Evolutionary conservation across 805 yeast species (phyloP), one percentile per base, ranked within the genome.

Genomic region (Naumovozyma castellii): DNA sequence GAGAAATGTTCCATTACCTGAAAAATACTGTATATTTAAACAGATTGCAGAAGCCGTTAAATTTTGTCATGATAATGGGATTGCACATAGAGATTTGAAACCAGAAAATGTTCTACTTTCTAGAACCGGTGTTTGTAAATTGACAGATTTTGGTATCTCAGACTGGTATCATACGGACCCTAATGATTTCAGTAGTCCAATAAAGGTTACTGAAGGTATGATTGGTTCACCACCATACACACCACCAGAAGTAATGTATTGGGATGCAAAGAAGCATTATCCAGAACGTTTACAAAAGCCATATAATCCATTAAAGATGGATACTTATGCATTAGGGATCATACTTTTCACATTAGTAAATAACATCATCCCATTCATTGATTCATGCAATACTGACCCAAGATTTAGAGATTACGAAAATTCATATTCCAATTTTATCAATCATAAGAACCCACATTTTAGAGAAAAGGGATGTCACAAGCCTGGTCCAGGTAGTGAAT

Each of bases 181-280:
- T 1, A 71, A 73, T 2, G 75, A 81, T 57, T 65, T 73, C 17
- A 49, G 60, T 1, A 65, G 75, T 13, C 71, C 50, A 10, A 41
- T 64, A 4, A 64, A 56, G 41, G 34, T 45, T 16, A 58, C 62
- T 22, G 62, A 70, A 34, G 64, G 75, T 1, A 72, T 72, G 58
- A 80, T 81, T 34, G 92, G 94, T 2, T 80, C 88, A 1, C 86
- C 92, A 5, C 92, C 92, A 1, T 83, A 80, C 56, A 75, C 81
- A 12, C 78, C 90, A 8, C 92, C 94, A 1, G 92, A 83, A 59
- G 84, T 81, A 14, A 71, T 76, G 73, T 58, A 63, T 27, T 71
- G 64, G 19, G 61, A 56, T 40, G 40, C 55, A 4, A 51, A 59
- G 41, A 53, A 56, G 41, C 46, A 46, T 36, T 48, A 52, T 65